A percentile compares a stretch with the other conserved stretches of the same genome.
Evolutionary conservation across 805 yeast genomes (phyloP).

Genomic region (Lipomyces sp.): DNA sequence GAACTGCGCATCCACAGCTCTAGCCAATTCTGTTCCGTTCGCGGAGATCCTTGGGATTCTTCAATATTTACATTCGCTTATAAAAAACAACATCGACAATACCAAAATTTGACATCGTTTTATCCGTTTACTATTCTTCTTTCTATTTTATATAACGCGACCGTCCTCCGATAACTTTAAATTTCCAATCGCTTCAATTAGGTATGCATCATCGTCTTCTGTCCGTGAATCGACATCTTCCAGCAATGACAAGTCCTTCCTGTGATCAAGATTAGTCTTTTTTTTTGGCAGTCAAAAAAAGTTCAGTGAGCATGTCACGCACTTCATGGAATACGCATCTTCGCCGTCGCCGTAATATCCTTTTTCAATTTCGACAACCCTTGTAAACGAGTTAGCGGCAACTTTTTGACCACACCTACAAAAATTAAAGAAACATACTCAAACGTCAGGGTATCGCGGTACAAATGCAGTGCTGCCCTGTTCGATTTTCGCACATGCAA

Average conservation of each 20-base stretch:
- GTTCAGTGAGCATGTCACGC: not conserved
- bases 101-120: not conserved
- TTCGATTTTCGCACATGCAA: slow-evolving; percentile 93
- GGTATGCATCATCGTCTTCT: slow-evolving; percentile 26
- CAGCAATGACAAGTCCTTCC: slow-evolving; percentile 23
- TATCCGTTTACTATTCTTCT: not conserved
- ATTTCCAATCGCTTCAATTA: slow-evolving; percentile 34
- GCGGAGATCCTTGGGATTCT: no score
- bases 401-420: no score
- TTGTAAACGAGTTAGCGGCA: slow-evolving; percentile 11
- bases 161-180: slow-evolving; percentile 25
- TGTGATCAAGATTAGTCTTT: slow-evolving; percentile 1
- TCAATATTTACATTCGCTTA: slow-evolving; percentile 10
- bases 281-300: no score
- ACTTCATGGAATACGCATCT: slow-evolving; percentile 84
- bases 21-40: no score
- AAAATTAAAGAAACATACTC: slow-evolving; percentile 46
- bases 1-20: no score
- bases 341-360: slow-evolving; percentile 97
- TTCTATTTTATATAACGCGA: slow-evolving; percentile 3
- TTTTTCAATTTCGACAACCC: slow-evolving; percentile 77
- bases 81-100: not conserved
- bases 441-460: slow-evolving; percentile 81
- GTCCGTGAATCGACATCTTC: slow-evolving; percentile 30
- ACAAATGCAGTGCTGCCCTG: slow-evolving; percentile 90